A percentile compares a stretch with the other conserved stretches of the same genome.
Evolutionary conservation across 768 basidiomycete genomes (phyloP).

Genomic region (Naematelia aurantialba): DNA sequence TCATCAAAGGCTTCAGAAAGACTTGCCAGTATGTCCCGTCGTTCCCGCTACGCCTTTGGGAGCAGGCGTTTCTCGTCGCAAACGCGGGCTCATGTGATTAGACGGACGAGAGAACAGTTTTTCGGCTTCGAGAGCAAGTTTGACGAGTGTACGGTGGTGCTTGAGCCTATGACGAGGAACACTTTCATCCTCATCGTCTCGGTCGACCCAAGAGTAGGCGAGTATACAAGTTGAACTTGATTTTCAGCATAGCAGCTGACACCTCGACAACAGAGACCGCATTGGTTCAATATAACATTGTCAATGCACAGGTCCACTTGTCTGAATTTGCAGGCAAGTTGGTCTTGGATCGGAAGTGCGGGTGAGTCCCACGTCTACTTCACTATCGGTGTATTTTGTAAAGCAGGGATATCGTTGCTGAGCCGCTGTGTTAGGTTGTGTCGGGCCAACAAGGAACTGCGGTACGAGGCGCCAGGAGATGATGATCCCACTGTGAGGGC

Average conservation of each 20-base stretch:
- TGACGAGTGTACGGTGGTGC: conserved; percentile 46
- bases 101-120: conserved; percentile 36
- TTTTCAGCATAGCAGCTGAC: not conserved
- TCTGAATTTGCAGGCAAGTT: conserved; percentile 61
- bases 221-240: conserved; percentile 29
- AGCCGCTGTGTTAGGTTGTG: conserved; percentile 21
- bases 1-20: conserved; percentile 93
- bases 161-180: conserved; percentile 88
- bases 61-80: not conserved
- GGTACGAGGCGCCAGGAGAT: conserved; percentile 37
- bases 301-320: conserved; percentile 78
- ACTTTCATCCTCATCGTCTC: conserved; percentile 88
- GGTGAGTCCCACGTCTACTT: conserved; percentile 30
- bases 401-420: conserved; percentile 1
- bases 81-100: not conserved
- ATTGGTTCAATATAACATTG: conserved; percentile 80
- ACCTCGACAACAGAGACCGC: conserved; percentile 64
- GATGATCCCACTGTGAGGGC: conserved; percentile 30
- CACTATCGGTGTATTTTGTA: too few relatives aligned
- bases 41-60: too few relatives aligned
- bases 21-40: conserved; percentile 66
- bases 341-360: conserved; percentile 39
- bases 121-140: conserved; percentile 45
- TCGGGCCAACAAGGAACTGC: conserved; percentile 29
- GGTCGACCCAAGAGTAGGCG: conserved; percentile 83